phyloP scores from a whole-genome alignment of 495 filamentous ascomycete species.

The Astrocystis sublimbata region DNA sequence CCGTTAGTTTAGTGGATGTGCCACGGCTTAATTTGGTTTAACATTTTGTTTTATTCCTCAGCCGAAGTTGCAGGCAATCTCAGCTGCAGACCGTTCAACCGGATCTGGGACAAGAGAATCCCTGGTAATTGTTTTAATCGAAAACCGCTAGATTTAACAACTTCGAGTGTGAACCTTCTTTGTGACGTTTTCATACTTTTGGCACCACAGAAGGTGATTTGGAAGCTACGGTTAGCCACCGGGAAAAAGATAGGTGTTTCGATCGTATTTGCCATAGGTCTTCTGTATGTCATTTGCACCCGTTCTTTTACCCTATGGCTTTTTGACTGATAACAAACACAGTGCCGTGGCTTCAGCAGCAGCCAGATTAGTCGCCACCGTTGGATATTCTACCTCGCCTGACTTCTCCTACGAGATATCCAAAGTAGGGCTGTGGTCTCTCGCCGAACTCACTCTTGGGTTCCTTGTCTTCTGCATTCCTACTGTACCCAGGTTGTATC shows the following conservation, averaged over 20 bases:
- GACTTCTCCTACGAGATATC: slow-evolving; percentile 21
- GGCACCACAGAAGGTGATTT: slow-evolving; percentile 38
- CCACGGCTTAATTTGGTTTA: slow-evolving; percentile 38
- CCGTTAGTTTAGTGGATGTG: slow-evolving; percentile 27
- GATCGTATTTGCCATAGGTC: slow-evolving; percentile 38
- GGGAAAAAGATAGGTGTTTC: slow-evolving; percentile 33
- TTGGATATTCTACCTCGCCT: slow-evolving; percentile 7
- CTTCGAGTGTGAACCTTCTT: slow-evolving; percentile 33
- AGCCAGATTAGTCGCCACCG: slow-evolving; percentile 19
- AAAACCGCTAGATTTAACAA: slow-evolving; percentile 22
- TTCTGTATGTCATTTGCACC: slow-evolving; percentile 31
- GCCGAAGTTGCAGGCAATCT: slow-evolving; percentile 46
- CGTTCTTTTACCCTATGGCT: neutral
- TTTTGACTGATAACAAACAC: neutral
- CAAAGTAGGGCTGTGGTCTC: slow-evolving; percentile 19
- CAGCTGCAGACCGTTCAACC: slow-evolving; percentile 38
- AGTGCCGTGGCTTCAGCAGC: neutral
- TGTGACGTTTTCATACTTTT: slow-evolving; percentile 39
- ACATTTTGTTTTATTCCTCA: slow-evolving; percentile 39
- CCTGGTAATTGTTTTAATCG: slow-evolving; percentile 29
- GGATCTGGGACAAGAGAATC: slow-evolving; percentile 32
- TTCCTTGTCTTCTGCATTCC: slow-evolving; percentile 10
- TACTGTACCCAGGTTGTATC: neutral
- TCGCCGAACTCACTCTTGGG: slow-evolving; percentile 22
- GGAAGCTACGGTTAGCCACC: slow-evolving; percentile 29